A percentile compares a stretch with the other conserved stretches of the same genome.
Conservation (phyloP, 202 grass and related monocot species). For the Panicum virgatum region DNA sequence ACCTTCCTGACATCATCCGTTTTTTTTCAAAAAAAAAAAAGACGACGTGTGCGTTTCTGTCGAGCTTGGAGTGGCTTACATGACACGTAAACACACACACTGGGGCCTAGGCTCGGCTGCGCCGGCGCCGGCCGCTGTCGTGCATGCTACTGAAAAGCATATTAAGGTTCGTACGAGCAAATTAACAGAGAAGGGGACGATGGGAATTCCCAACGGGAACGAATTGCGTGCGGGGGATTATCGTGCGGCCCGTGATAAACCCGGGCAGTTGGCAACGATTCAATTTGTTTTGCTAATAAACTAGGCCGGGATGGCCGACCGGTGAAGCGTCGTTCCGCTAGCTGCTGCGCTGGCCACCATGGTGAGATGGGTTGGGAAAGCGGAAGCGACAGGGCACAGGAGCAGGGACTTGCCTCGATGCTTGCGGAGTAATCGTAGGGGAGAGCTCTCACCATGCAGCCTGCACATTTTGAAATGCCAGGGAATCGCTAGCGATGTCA, state of each 20-base stretch:
- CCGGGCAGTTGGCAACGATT: not conserved
- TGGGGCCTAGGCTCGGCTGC: not conserved
- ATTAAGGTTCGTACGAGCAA: slow-evolving; percentile 10
- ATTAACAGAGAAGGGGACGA: not conserved
- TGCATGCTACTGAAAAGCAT: slow-evolving; percentile 40
- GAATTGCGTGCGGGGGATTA: slow-evolving; percentile 34
- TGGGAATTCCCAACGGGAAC: slow-evolving; percentile 31
- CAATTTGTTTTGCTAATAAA: not conserved
- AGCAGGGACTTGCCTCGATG: slow-evolving; percentile 51
- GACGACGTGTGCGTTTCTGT: not conserved
- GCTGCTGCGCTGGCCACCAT: no score
- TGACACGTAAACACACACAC: slow-evolving; percentile 11
- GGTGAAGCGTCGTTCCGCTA: not conserved
- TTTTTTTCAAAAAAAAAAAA: not conserved
- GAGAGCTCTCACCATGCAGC: slow-evolving; percentile 50
- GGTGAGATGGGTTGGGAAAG: not conserved
- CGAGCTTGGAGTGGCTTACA: slow-evolving; percentile 5
- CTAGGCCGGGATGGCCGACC: not conserved
- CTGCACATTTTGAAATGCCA: slow-evolving; percentile 23
- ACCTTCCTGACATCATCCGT: not conserved
- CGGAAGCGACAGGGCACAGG: not conserved
- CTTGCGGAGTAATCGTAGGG: slow-evolving; percentile 73
- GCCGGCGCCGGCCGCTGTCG: slow-evolving; percentile 21
- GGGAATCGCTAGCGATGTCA: not conserved
- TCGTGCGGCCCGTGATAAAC: slow-evolving; percentile 26